Evolutionary conservation across 345 rosid genomes (phyloP), one percentile per base, ranked within the genome.

Genomic region (Salix purpurea): DNA sequence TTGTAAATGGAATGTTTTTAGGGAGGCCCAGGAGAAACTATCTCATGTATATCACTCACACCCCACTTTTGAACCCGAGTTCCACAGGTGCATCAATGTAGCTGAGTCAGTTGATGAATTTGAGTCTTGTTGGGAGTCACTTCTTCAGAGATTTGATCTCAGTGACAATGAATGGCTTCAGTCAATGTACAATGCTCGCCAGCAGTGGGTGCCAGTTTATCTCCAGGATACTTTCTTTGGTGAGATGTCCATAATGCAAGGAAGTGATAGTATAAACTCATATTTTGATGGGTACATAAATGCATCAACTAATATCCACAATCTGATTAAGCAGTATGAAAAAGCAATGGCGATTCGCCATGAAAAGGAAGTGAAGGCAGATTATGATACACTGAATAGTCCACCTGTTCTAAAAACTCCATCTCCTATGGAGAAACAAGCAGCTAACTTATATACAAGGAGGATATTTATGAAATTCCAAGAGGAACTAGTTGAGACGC

Each of bases 181-280:
- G 83, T 78, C 84, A 44, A 69, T 90, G 28, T 85, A 85, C 73
- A 72, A 82, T 44, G 88, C 80, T 50, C 90, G 91, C n/a, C 83
- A 84, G 42, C 93, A 90, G 56, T 90, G 91, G 93, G 85, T 90
- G 13, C 90, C 93, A 50, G 91, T 88, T 32, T 90, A 81, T 76
- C 70, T 90, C 77, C 86, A 86, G 26, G 90, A 88, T 70, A 85
- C 89, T 10, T 90, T 90, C 84, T 88, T 88, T 67, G 93, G 90
- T 1, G 93, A 85, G 77, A 84, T 90, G 87, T 90, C 93, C 40
- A 77, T 81, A 66, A 83, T 86, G 40, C 90, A 88, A 74, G 83
- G 83, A 40, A 81, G 88, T 73, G 92, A 86, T 81, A 81, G 91
- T 80, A 86, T 89, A 68, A 90, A 88, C 72, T 88, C 91, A 12